phyloP scores from a whole-genome alignment of 495 filamentous ascomycete genomes.

The Lophiostoma macrostomum region DNA sequence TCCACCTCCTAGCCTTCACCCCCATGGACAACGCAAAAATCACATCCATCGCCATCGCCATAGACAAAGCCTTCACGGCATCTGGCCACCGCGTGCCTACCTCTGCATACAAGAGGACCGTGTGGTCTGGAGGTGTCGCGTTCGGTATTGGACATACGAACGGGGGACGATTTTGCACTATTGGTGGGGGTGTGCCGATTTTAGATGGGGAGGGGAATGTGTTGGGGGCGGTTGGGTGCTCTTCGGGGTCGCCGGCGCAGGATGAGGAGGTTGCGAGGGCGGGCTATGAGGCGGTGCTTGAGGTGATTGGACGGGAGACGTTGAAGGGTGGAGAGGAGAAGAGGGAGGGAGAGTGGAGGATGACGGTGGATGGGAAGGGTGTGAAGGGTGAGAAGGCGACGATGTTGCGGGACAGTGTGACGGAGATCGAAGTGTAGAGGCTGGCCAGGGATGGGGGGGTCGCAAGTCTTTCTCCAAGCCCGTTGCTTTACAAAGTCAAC shows the following conservation, averaged over 20 bases:
- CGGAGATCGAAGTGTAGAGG: too few species aligned
- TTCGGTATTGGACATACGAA: constrained; percentile 40
- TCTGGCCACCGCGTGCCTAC: constrained; percentile 41
- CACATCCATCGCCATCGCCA: constrained; percentile 40
- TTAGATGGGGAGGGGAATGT: constrained; percentile 31
- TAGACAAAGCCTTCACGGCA: constrained; percentile 44
- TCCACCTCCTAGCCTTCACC: constrained; percentile 39
- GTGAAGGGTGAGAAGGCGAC: too few species aligned
- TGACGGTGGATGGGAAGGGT: too few species aligned
- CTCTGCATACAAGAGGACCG: constrained; percentile 33
- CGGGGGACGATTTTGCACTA: constrained; percentile 39
- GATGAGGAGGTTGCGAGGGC: constrained; percentile 37
- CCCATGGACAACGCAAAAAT: constrained; percentile 42
- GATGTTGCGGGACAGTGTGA: too few species aligned
- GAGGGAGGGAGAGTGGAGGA: background rate
- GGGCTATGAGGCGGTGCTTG: constrained; percentile 36
- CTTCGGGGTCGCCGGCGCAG: constrained; percentile 40
- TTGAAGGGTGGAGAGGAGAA: background rate
- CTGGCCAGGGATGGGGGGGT: too few species aligned
- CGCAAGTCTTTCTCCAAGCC: too few species aligned
- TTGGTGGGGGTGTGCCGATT: constrained; percentile 41
- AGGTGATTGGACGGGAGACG: constrained; percentile 25
- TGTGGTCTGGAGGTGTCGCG: constrained; percentile 40
- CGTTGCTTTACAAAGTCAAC: too few species aligned
- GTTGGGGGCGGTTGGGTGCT: constrained; percentile 40